Conservation (phyloP, 495 filamentous ascomycete genomes). For the Tuber magnatum region DNA sequence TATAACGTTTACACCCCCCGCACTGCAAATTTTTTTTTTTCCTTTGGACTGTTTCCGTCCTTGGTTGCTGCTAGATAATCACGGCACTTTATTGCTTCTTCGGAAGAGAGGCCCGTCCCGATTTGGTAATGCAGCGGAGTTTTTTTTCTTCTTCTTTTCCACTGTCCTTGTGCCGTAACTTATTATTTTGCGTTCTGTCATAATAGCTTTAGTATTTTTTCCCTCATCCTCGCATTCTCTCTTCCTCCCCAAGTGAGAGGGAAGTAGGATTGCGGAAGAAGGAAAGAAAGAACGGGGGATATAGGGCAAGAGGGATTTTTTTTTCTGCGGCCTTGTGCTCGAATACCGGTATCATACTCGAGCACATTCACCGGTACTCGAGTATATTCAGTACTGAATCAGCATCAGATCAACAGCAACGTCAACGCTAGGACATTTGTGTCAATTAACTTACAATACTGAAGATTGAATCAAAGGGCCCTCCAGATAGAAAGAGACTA, state of each 20-base stretch:
- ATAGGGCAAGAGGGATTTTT: not conserved
- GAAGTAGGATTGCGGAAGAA: not conserved
- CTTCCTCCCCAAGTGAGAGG: not conserved
- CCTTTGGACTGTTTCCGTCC: constrained; percentile 6
- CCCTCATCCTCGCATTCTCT: constrained; percentile 26
- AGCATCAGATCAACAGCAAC: not conserved
- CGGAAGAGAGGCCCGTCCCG: constrained; percentile 12
- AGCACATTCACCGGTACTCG: too few relatives aligned
- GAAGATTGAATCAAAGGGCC: not conserved
- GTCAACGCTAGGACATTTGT: not conserved
- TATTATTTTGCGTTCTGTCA: constrained; percentile 4
- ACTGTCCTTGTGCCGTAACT: constrained; percentile 28
- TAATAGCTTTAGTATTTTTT: constrained; percentile 13
- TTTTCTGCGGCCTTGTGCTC: not conserved
- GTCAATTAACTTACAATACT: not conserved
- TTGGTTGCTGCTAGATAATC: constrained; percentile 17
- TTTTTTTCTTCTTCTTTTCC: constrained; percentile 13
- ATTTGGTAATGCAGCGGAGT: constrained; percentile 4
- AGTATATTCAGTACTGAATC: not conserved
- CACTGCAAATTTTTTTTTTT: not conserved
- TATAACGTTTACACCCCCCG: not conserved
- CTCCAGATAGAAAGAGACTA: not conserved
- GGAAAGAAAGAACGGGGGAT: not conserved
- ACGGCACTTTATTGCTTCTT: constrained; percentile 30
- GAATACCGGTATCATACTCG: not conserved